Evolutionary conservation across 108 stramenopile species (phyloP).

Genomic region (Fragilariopsis cylindrus): DNA sequence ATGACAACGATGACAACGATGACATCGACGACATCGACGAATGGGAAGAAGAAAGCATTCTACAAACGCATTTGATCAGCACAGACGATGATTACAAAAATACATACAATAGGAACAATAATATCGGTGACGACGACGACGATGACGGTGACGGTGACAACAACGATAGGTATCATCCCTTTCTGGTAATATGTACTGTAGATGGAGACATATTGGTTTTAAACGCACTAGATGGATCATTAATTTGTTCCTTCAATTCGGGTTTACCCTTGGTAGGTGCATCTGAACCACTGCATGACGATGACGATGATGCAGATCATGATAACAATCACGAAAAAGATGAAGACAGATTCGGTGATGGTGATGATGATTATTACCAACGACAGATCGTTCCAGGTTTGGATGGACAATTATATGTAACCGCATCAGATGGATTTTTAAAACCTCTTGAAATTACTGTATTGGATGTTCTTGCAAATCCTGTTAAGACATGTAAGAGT

Average conservation of each 20-base stretch:
- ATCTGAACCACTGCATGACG: constrained; percentile 29
- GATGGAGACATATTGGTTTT: constrained; percentile 67
- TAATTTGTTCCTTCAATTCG: constrained; percentile 50
- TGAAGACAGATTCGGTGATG: not conserved
- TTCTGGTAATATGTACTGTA: constrained; percentile 60
- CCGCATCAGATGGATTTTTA: constrained; percentile 17
- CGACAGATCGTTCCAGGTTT: constrained; percentile 65
- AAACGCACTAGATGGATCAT: constrained; percentile 49
- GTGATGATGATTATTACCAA: not conserved
- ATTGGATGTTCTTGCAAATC: constrained; percentile 58
- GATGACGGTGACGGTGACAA: constrained; percentile 6
- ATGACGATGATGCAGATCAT: not conserved
- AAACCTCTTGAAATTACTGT: constrained; percentile 51
- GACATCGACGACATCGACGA: constrained; percentile 1
- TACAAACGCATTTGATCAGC: not conserved
- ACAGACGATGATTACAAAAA: not conserved
- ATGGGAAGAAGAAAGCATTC: not conserved
- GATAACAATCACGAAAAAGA: constrained; percentile 10
- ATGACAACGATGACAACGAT: not conserved
- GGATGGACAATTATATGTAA: constrained; percentile 68
- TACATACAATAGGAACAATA: not conserved
- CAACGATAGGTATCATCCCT: constrained; percentile 18
- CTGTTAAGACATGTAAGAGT: constrained; percentile 55
- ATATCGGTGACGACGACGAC: constrained; percentile 3
- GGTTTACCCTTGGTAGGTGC: constrained; percentile 52